Base-by-base conservation (phyloP, 2,329 filamentous ascomycete species). In the Fusarium transvaalense region DNA sequence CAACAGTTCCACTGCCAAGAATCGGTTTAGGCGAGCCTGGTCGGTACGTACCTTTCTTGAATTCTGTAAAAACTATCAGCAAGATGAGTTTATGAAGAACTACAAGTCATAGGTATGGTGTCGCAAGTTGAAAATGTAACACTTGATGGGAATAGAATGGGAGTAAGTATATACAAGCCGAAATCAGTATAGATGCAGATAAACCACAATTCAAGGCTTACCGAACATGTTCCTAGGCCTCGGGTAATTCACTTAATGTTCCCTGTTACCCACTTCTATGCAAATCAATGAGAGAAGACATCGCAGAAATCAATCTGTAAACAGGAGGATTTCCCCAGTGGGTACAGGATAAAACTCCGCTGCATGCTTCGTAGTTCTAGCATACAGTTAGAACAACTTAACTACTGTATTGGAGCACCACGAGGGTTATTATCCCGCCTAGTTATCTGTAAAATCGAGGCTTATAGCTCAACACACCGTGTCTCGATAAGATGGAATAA, bases 1-100 rank as follows among this genome's bases (percentile, higher is more conserved):
- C 37, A 63, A 56, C 48, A 62, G 35, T 38, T 27, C 48, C 34
- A 31, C 56, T 19, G 37, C 25, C 27, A 43, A 32, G 37, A 32
- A 15, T 4, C 1, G 13, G 23, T n/a, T 25, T 31, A 13, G 7
- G n/a, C 4, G 0, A 31, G 21, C 6, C 21, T 15, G 19, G 7
- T 15, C 17, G 2, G 13, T 12, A 21, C 3, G 5, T 13, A 6
- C 15, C 10, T 5, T 21, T 13, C 15, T 35, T 25, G 10, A n/a
- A 13, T n/a, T n/a, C 15, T 37, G 9, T 8, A 13, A n/a, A 29
- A 9, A 29, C 5, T 9, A 10, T 29, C 29, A 7, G 29, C 29
- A 29, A 29, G 29, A 6, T 29, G 9, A 12, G 8, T 12, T 9
- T 29, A 29, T 29, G 3, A 29, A 29, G 29, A 29, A 29, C 10